Conservation (phyloP, 2,329 filamentous ascomycete genomes). For the Aspergillus amoenus region DNA sequence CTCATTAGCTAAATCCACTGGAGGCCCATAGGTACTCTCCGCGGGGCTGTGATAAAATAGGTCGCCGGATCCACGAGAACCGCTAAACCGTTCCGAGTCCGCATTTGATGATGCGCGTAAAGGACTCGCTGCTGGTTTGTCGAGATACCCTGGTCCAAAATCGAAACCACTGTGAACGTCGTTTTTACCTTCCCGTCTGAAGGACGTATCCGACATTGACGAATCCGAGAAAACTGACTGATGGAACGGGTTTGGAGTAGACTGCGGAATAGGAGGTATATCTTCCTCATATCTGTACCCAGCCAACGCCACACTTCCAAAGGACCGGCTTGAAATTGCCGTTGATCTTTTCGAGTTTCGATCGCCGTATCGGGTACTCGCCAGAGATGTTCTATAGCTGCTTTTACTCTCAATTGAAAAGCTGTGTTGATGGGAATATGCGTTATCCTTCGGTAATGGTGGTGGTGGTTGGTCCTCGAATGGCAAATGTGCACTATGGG, state of each 20-base stretch:
- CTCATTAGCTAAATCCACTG: constrained; percentile 22
- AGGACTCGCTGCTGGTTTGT: constrained; percentile 7
- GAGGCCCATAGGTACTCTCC: constrained; percentile 15
- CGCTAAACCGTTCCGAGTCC: constrained; percentile 21
- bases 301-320: constrained; percentile 31
- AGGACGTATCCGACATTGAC: constrained; percentile 23
- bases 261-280: constrained; percentile 32
- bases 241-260: constrained; percentile 19
- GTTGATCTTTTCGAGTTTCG: constrained; percentile 30
- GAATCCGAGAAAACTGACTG: constrained; percentile 26
- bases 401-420: constrained; percentile 37
- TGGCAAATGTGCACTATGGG: constrained; percentile 12
- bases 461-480: constrained; percentile 8
- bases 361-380: constrained; percentile 39
- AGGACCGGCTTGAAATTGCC: constrained; percentile 30
- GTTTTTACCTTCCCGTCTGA: constrained; percentile 20
- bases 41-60: constrained; percentile 23
- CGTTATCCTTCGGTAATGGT: constrained; percentile 13
- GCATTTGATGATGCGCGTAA: constrained; percentile 20
- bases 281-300: constrained; percentile 32
- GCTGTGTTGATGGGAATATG: constrained; percentile 18
- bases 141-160: constrained; percentile 22
- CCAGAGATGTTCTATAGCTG: constrained; percentile 42
- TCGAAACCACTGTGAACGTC: constrained; percentile 31
- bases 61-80: constrained; percentile 21